A percentile compares a stretch with the other conserved stretches of the same genome.
These are phyloP conservation scores for Cystobasidium pallidum DNA, from an alignment of 1,284 basidiomycete genomes.

Conservation along the genomic window DNA sequence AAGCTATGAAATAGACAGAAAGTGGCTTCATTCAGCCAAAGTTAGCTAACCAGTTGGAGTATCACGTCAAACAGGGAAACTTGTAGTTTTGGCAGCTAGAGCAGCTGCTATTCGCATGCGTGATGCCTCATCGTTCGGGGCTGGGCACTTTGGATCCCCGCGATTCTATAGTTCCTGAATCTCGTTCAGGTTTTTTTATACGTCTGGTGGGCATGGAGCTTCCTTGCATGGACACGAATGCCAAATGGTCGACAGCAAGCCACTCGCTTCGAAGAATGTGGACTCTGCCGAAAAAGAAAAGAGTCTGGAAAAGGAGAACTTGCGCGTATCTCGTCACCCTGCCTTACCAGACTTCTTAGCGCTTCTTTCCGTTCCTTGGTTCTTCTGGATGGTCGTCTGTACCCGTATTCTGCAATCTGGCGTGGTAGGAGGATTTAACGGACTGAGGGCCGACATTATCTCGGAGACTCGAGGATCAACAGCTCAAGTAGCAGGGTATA, in stretches of 20 bases:
- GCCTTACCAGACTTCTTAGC: slow-evolving; percentile 24
- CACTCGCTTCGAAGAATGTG: background rate
- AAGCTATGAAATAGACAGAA: background rate
- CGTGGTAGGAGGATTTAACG: slow-evolving; percentile 56
- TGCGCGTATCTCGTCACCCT: background rate
- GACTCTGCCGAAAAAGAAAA: background rate
- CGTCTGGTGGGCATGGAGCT: slow-evolving; percentile 46
- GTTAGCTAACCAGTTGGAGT: too few relatives aligned
- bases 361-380: slow-evolving; percentile 33
- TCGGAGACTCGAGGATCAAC: slow-evolving; percentile 57
- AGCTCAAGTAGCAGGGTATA: slow-evolving; percentile 59
- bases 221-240: slow-evolving; percentile 47
- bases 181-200: slow-evolving; percentile 48
- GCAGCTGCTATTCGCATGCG: slow-evolving; percentile 48
- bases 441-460: slow-evolving; percentile 59
- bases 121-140: slow-evolving; percentile 50
- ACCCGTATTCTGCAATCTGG: slow-evolving; percentile 55
- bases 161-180: slow-evolving; percentile 49
- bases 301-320: too few relatives aligned
- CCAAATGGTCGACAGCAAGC: slow-evolving; percentile 46
- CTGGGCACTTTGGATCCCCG: slow-evolving; percentile 52
- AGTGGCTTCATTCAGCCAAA: too few relatives aligned
- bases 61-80: slow-evolving; percentile 19
- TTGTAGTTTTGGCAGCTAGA: slow-evolving; percentile 19
- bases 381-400: slow-evolving; percentile 52